phyloP scores from a whole-genome alignment of 2,329 filamentous ascomycete genomes.

The Xylariaceae sp. region DNA sequence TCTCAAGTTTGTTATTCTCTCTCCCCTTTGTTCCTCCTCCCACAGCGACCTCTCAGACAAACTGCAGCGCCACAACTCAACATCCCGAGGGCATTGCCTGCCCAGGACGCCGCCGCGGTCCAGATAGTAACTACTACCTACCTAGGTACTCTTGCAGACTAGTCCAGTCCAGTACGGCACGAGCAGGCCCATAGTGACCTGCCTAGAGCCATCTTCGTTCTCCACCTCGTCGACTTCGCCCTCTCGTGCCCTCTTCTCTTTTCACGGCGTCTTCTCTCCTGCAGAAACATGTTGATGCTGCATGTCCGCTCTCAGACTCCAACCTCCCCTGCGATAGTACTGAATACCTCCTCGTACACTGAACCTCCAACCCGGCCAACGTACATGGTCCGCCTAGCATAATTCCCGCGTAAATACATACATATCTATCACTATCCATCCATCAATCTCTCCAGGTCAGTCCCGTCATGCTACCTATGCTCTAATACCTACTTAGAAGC shows the following conservation, averaged over 20 bases:
- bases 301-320: conserved; percentile 2
- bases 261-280: conserved; percentile 11
- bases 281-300: conserved; percentile 3
- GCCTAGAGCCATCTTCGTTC: neutral
- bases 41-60: neutral
- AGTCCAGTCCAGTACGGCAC: too few relatives aligned
- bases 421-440: conserved; percentile 1
- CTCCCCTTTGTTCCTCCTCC: conserved; percentile 15
- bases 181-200: too few relatives aligned
- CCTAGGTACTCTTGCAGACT: too few relatives aligned
- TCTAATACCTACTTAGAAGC: too few relatives aligned
- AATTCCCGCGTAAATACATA: neutral
- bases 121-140: conserved; percentile 1
- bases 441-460: conserved; percentile 9
- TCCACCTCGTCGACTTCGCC: neutral
- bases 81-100: conserved; percentile 9
- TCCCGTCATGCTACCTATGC: neutral
- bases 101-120: neutral
- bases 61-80: conserved; percentile 13
- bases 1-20: conserved; percentile 14
- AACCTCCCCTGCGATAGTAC: conserved; percentile 6
- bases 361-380: conserved; percentile 12
- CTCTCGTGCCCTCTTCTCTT: conserved; percentile 3
- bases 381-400: conserved; percentile 4
- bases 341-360: too few relatives aligned